Conservation (phyloP, 306 rosid genomes). For the Gleditsia sinensis region DNA sequence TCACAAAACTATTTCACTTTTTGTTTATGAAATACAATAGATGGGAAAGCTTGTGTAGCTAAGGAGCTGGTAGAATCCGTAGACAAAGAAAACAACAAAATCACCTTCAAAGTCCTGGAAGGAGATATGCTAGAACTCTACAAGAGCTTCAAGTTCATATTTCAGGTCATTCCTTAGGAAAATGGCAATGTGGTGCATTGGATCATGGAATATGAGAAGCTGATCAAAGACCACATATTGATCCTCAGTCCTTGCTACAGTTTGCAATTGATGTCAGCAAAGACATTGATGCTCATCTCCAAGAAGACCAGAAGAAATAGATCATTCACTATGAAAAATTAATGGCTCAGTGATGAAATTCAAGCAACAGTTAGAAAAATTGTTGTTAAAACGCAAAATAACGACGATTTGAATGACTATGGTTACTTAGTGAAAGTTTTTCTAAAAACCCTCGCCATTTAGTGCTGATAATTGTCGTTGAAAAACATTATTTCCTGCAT, state of each 20-base stretch:
- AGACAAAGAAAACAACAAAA: constrained; percentile 37
- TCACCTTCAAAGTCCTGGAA: constrained; percentile 42
- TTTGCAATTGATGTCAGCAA: background rate
- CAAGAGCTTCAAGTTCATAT: constrained; percentile 25
- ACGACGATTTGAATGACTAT: too few relatives aligned
- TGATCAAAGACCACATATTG: constrained; percentile 33
- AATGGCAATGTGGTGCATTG: constrained; percentile 42
- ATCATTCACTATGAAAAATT: too few relatives aligned
- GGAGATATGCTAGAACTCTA: constrained; percentile 40
- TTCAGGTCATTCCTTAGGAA: constrained; percentile 36
- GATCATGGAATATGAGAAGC: constrained; percentile 51
- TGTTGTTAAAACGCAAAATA: too few relatives aligned
- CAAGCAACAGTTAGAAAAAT: too few relatives aligned
- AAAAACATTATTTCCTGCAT: too few relatives aligned
- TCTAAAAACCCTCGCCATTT: too few relatives aligned
- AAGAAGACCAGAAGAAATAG: background rate
- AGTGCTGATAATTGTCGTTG: too few relatives aligned
- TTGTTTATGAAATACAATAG: constrained; percentile 20
- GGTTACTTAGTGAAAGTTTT: too few relatives aligned
- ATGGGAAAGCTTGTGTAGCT: constrained; percentile 38
- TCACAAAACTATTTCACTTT: background rate
- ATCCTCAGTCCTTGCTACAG: constrained; percentile 45
- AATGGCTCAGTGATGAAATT: too few relatives aligned
- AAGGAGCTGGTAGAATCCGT: constrained; percentile 47
- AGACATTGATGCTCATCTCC: constrained; percentile 36